These are phyloP conservation scores for Hylodesmum podocarpum DNA, from an alignment of 306 rosid species.

Conservation along the genomic window DNA sequence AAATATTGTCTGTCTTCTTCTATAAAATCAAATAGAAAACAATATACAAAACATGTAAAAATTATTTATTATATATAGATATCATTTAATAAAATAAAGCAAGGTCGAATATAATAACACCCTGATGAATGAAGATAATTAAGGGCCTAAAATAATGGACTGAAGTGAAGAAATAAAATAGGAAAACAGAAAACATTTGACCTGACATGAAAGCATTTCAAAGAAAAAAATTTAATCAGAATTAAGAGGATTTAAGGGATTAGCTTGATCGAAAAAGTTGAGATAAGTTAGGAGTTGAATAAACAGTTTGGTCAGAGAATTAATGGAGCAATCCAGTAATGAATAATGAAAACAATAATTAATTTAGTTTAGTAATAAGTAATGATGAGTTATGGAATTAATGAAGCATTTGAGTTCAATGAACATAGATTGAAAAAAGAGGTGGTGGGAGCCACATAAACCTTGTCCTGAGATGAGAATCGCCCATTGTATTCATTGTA, in stretches of 20 bases:
- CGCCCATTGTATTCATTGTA: constrained; percentile 36
- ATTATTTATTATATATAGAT: too few relatives aligned
- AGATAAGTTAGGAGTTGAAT: not conserved
- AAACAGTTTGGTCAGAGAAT: not conserved
- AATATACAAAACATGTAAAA: too few relatives aligned
- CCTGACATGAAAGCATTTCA: not conserved
- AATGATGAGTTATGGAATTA: not conserved
- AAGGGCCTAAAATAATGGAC: not conserved
- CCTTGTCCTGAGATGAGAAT: not conserved
- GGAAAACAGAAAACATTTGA: not conserved
- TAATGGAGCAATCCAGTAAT: not conserved
- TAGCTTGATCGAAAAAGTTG: not conserved
- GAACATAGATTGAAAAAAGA: constrained; percentile 8
- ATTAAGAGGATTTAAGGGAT: not conserved
- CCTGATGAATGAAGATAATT: not conserved
- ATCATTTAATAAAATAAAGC: too few relatives aligned
- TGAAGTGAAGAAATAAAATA: not conserved
- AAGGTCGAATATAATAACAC: too few relatives aligned
- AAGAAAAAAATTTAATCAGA: not conserved
- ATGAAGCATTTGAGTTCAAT: constrained; percentile 28
- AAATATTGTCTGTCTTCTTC: too few relatives aligned
- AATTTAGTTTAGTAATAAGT: not conserved
- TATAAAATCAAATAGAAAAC: too few relatives aligned
- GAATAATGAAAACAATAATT: too few relatives aligned
- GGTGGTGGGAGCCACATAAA: constrained; percentile 26